Conservation (phyloP, 2,329 filamentous ascomycete species). For the Cordyceps militaris region DNA sequence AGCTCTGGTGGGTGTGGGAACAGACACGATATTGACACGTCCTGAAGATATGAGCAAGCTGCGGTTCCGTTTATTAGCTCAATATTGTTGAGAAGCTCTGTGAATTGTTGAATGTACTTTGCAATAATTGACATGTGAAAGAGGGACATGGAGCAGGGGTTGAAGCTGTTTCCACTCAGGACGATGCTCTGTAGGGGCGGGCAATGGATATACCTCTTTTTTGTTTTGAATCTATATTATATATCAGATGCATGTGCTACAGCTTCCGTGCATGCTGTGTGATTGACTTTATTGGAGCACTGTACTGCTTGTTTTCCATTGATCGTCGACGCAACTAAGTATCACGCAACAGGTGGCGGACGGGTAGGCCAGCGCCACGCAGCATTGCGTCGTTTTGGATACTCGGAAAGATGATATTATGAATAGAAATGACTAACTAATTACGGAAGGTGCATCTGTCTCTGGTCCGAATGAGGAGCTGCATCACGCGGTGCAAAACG, state of each 20-base stretch:
- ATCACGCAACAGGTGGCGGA: neutral
- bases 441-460: neutral
- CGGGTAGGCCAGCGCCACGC: neutral
- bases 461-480: slow-evolving; percentile 1
- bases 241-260: neutral
- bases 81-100: slow-evolving; percentile 3
- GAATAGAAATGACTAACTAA: neutral
- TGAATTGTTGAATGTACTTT: slow-evolving; percentile 5
- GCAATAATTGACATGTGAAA: slow-evolving; percentile 10
- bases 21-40: too few species aligned
- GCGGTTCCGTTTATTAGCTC: neutral
- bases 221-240: too few species aligned
- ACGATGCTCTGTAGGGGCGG: too few species aligned
- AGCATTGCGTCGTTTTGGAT: neutral
- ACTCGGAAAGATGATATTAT: neutral
- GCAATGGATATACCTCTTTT: too few species aligned
- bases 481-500: neutral
- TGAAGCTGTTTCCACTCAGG: neutral
- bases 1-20: too few species aligned
- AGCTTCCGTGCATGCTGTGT: neutral
- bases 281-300: neutral
- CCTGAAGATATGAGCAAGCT: slow-evolving; percentile 1
- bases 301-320: neutral
- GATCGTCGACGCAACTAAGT: neutral
- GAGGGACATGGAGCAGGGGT: neutral